Conservation (phyloP, 257 asterid species). For the Knoxia roxburghii region DNA sequence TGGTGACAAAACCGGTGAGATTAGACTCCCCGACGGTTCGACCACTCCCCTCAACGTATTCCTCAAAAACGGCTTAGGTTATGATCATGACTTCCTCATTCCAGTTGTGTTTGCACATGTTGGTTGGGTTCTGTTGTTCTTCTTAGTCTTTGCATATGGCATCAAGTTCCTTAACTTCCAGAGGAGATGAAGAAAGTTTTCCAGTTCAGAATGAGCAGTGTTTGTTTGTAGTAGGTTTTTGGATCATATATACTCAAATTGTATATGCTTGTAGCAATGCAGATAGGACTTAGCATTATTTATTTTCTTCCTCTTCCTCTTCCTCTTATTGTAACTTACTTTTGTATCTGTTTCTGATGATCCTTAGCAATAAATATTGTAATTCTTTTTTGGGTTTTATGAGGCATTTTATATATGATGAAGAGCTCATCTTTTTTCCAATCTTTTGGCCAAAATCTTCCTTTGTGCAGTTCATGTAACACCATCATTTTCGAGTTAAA, state of each 20-base stretch:
- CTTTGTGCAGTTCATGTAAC: too few species aligned
- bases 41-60: conserved; percentile 28
- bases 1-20: conserved; percentile 38
- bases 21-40: conserved; percentile 28
- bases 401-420: too few species aligned
- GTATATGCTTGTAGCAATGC: conserved; percentile 11
- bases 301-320: neutral
- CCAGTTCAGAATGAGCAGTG: neutral
- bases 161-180: conserved; percentile 84
- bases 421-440: too few species aligned
- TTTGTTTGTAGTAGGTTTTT: conserved; percentile 6
- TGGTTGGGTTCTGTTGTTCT: conserved; percentile 82
- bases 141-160: conserved; percentile 72
- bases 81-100: conserved; percentile 55
- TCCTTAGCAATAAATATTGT: too few species aligned
- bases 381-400: too few species aligned
- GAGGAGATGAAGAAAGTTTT: conserved; percentile 31
- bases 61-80: conserved; percentile 48
- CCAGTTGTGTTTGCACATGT: conserved; percentile 62
- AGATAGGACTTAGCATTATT: neutral
- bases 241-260: neutral
- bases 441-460: too few species aligned
- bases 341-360: too few species aligned
- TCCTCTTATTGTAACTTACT: neutral
- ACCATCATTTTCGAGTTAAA: too few species aligned